These are phyloP conservation scores for Lachnellula cervina DNA, from an alignment of 2,329 filamentous ascomycete species.

Conservation along the genomic window DNA sequence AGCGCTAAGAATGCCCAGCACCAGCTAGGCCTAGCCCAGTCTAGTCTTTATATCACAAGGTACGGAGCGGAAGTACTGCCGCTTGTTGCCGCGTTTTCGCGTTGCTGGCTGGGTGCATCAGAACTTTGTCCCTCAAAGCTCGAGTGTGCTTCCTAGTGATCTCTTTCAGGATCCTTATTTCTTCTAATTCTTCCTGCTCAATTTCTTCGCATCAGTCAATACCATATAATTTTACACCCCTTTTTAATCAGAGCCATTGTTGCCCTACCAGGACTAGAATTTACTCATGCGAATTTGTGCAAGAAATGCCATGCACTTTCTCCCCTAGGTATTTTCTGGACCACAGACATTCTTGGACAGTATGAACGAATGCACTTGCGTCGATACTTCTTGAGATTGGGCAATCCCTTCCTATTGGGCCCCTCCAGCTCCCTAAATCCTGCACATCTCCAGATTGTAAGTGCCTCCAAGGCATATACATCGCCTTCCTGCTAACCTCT, in stretches of 20 bases:
- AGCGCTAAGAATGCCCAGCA: neutral
- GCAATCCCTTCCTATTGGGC: conserved; percentile 16
- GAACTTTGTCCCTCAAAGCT: too few relatives aligned
- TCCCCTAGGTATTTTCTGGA: neutral
- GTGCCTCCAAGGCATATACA: too few relatives aligned
- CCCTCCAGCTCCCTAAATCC: neutral
- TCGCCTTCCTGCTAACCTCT: neutral
- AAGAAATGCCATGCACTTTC: neutral
- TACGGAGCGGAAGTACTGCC: too few relatives aligned
- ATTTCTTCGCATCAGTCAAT: too few relatives aligned
- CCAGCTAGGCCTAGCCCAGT: neutral
- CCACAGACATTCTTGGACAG: conserved; percentile 12
- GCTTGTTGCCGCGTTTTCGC: too few relatives aligned
- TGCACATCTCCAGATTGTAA: neutral
- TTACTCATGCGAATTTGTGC: neutral
- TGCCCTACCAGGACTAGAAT: neutral
- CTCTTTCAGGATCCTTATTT: too few relatives aligned
- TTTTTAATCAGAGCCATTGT: too few relatives aligned
- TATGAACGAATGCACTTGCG: conserved; percentile 34
- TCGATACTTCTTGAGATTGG: conserved; percentile 24
- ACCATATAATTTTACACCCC: too few relatives aligned
- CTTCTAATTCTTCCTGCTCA: too few relatives aligned
- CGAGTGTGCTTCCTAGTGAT: too few relatives aligned
- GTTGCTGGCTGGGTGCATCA: too few relatives aligned
- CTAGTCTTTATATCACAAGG: too few relatives aligned